Conservation (phyloP, 2,329 filamentous ascomycete genomes). For the Exophiala alcalophila region DNA sequence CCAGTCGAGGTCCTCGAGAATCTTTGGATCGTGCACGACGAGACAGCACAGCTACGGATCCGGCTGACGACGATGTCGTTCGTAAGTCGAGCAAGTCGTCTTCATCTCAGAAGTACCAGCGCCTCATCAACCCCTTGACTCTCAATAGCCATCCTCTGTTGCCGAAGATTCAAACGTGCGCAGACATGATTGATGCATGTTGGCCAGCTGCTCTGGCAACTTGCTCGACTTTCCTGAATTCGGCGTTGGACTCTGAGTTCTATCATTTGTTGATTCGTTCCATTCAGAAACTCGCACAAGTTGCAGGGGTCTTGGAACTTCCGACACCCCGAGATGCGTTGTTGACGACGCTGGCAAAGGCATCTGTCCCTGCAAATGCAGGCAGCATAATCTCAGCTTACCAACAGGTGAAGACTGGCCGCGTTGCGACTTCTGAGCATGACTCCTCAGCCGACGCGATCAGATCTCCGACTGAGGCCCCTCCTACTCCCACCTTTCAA, state of each 20-base stretch:
- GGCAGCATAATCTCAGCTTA: constrained; percentile 20
- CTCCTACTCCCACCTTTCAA: constrained; percentile 38
- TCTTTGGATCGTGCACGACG: constrained; percentile 18
- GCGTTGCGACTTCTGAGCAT: constrained; percentile 5
- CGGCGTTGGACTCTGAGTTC: constrained; percentile 86
- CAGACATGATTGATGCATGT: constrained; percentile 80
- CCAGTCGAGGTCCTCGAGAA: constrained; percentile 51
- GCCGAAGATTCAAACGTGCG: constrained; percentile 70
- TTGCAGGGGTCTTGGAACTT: constrained; percentile 81
- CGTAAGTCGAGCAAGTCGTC: constrained; percentile 14
- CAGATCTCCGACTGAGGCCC: constrained; percentile 17
- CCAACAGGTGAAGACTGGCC: constrained; percentile 13
- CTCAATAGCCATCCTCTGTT: constrained; percentile 70
- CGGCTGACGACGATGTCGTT: constrained; percentile 14
- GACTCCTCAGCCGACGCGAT: constrained; percentile 6
- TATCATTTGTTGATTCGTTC: constrained; percentile 89
- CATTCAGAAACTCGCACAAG: constrained; percentile 93
- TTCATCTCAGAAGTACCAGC: constrained; percentile 58
- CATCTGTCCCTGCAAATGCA: constrained; percentile 78
- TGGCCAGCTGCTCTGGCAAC: constrained; percentile 95
- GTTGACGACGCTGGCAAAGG: constrained; percentile 87
- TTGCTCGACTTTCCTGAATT: constrained; percentile 92
- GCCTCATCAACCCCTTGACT: constrained; percentile 79
- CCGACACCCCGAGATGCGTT: constrained; percentile 89
- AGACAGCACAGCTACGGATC: constrained; percentile 30